These are phyloP conservation scores for Colletotrichum destructivum DNA, from an alignment of 2,329 filamentous ascomycete species.

Conservation along the genomic window DNA sequence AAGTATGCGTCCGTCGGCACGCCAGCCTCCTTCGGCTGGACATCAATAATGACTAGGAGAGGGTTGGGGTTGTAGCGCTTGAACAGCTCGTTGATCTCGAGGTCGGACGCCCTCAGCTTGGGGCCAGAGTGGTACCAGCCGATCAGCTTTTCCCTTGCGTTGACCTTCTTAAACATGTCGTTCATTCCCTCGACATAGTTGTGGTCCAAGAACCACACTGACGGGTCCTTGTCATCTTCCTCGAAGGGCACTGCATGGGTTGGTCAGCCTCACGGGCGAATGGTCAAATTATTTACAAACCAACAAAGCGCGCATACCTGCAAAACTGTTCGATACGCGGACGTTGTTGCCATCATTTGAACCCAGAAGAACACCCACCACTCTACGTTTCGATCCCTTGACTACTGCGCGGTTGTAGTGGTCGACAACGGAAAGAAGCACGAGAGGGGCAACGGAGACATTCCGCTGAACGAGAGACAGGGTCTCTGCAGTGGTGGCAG, in stretches of 20 bases:
- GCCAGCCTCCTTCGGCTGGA: slow-evolving; percentile 97
- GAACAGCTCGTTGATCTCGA: slow-evolving; percentile 99
- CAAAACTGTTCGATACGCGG: slow-evolving; percentile 98
- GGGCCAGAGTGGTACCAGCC: slow-evolving; percentile 99
- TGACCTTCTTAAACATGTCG: slow-evolving; percentile 99
- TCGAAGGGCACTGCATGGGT: slow-evolving; percentile 87
- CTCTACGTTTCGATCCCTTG: slow-evolving; percentile 87
- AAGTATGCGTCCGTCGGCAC: slow-evolving; percentile 99
- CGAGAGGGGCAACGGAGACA: slow-evolving; percentile 96
- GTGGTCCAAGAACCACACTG: slow-evolving; percentile 99
- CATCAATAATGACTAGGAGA: slow-evolving; percentile 96
- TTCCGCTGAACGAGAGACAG: slow-evolving; percentile 94
- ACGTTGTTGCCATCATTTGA: slow-evolving; percentile 98
- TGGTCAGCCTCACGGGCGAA: slow-evolving; percentile 35
- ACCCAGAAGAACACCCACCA: slow-evolving; percentile 93
- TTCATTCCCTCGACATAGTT: slow-evolving; percentile 99
- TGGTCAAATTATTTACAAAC: slow-evolving; percentile 21
- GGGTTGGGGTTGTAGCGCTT: slow-evolving; percentile 99
- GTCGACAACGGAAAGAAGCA: slow-evolving; percentile 97
- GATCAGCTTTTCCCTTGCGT: slow-evolving; percentile 98
- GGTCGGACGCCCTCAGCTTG: slow-evolving; percentile 94
- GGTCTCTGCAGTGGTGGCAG: slow-evolving; percentile 96
- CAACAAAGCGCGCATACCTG: slow-evolving; percentile 71
- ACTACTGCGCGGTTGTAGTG: slow-evolving; percentile 95
- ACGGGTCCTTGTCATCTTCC: slow-evolving; percentile 98